Evolutionary conservation across 2,329 filamentous ascomycete genomes (phyloP).

Genomic region (Ascochyta koolunga): DNA sequence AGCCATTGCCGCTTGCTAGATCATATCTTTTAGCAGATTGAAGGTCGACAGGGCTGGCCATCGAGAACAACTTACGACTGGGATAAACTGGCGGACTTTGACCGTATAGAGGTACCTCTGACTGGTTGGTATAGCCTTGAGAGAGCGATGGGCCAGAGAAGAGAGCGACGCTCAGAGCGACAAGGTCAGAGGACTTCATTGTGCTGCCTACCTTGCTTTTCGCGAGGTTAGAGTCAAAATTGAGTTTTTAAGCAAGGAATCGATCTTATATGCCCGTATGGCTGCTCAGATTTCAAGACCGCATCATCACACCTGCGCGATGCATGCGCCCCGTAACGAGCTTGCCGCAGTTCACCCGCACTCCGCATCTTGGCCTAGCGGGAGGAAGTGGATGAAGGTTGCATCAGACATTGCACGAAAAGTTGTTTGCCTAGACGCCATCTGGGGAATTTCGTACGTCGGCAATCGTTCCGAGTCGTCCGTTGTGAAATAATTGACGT

Average conservation of each 20-base stretch:
- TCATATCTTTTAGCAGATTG: slow-evolving; percentile 6
- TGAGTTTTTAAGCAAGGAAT: neutral
- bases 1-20: slow-evolving; percentile 32
- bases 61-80: slow-evolving; percentile 25
- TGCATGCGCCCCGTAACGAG: slow-evolving; percentile 19
- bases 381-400: slow-evolving; percentile 21
- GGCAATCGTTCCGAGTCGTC: slow-evolving; percentile 8
- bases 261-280: neutral
- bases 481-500: slow-evolving; percentile 3
- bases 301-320: slow-evolving; percentile 5
- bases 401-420: slow-evolving; percentile 3
- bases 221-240: neutral
- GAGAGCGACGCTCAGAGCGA: slow-evolving; percentile 18
- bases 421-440: slow-evolving; percentile 3
- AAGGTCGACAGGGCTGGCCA: neutral
- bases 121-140: slow-evolving; percentile 35
- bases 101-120: slow-evolving; percentile 38
- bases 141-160: slow-evolving; percentile 12
- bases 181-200: slow-evolving; percentile 11
- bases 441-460: neutral
- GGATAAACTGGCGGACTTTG: slow-evolving; percentile 40
- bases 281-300: neutral
- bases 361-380: slow-evolving; percentile 24
- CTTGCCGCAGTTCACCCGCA: slow-evolving; percentile 17
- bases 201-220: neutral